Evolutionary conservation across 2,329 filamentous ascomycete genomes (phyloP).

Genomic region (Fusarium armeniacum): DNA sequence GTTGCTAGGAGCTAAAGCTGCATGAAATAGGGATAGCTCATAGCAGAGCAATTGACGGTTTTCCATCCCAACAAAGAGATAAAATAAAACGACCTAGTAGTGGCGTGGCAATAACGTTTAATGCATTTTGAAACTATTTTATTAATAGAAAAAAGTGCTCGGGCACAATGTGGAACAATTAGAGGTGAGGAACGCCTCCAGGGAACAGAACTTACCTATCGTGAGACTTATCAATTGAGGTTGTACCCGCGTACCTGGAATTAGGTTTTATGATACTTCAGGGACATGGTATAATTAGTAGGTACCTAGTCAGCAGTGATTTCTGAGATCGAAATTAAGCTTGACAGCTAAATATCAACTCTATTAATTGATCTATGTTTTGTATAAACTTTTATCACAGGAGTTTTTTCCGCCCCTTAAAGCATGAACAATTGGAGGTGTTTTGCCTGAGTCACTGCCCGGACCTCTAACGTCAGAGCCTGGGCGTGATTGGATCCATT

Average conservation of each 20-base stretch:
- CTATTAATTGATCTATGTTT: not conserved
- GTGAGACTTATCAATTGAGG: not conserved
- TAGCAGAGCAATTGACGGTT: conserved; percentile 15
- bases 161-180: not conserved
- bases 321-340: not conserved
- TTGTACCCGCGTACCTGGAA: not conserved
- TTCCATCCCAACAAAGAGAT: conserved; percentile 23
- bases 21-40: conserved; percentile 26
- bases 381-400: not conserved
- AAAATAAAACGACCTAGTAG: conserved; percentile 18
- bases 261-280: not conserved
- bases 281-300: not conserved
- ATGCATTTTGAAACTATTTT: conserved; percentile 22
- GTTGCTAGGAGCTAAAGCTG: conserved; percentile 25
- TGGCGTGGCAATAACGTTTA: conserved; percentile 21
- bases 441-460: conserved; percentile 48
- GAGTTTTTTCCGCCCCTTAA: not conserved
- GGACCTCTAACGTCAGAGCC: conserved; percentile 31
- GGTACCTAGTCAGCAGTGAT: too few species aligned
- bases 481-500: conserved; percentile 25
- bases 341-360: not conserved
- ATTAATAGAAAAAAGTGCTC: conserved; percentile 18
- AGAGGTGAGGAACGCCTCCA: not conserved
- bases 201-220: too few species aligned
- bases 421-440: conserved; percentile 40